Percentiles rank a stretch among this genome's conserved stretches.
Conservation (phyloP, 352 stramenopile genomes). For the Phytophthora pini region DNA sequence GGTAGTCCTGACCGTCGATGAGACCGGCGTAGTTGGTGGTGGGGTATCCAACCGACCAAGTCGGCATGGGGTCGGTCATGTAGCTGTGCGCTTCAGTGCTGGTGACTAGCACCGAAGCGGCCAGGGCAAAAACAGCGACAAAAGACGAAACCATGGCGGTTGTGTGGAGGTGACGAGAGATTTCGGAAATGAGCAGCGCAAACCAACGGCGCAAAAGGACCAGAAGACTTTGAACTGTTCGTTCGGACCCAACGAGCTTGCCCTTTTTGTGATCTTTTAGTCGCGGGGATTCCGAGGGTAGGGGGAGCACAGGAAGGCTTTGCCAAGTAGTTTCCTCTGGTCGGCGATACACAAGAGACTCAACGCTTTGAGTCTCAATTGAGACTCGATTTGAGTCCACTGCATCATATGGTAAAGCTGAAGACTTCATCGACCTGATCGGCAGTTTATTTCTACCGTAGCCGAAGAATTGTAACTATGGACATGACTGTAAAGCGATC, state of each 20-base stretch:
- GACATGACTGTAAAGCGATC: background rate
- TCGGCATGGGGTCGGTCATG: constrained; percentile 45
- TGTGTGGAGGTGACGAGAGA: constrained; percentile 13
- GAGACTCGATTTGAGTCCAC: background rate
- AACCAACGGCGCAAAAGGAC: constrained; percentile 1
- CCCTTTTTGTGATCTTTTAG: constrained; percentile 15
- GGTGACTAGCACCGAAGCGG: constrained; percentile 9
- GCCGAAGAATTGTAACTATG: too few relatives aligned
- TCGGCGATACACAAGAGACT: constrained; percentile 16
- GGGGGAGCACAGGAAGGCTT: constrained; percentile 20
- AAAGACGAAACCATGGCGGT: constrained; percentile 21
- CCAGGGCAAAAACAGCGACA: constrained; percentile 7
- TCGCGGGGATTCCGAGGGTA: constrained; percentile 14
- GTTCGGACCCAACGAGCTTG: background rate
- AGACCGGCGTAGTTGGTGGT: constrained; percentile 40
- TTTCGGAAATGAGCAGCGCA: constrained; percentile 28
- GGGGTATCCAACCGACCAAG: constrained; percentile 41
- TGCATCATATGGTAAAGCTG: constrained; percentile 6
- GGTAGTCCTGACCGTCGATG: constrained; percentile 46
- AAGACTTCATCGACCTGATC: constrained; percentile 15
- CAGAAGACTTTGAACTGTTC: constrained; percentile 14
- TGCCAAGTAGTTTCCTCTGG: constrained; percentile 27
- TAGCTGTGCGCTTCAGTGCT: constrained; percentile 39
- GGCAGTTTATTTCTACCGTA: constrained; percentile 1
- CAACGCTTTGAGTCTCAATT: background rate